Conservation (phyloP, 2,329 filamentous ascomycete species). For the Colletotrichum filicis region DNA sequence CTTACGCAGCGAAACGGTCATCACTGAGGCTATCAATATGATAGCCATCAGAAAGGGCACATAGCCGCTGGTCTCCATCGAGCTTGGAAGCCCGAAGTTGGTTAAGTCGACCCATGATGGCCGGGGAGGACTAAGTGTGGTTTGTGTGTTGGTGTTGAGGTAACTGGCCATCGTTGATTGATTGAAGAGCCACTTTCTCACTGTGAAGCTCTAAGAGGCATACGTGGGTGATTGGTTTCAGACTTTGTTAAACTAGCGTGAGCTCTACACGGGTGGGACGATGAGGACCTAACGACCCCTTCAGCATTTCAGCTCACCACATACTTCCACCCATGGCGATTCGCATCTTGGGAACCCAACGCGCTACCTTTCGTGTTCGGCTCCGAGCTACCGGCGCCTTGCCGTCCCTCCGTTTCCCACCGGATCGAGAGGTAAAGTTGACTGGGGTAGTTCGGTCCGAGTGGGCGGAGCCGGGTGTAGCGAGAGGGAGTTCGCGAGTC, state of each 20-base stretch:
- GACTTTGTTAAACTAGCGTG: background rate
- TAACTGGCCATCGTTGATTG: conserved; percentile 5
- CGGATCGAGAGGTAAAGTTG: background rate
- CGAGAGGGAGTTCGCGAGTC: no score
- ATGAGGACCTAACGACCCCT: background rate
- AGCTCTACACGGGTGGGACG: background rate
- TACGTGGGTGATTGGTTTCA: background rate
- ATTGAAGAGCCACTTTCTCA: background rate
- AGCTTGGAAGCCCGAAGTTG: background rate
- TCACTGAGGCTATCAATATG: background rate
- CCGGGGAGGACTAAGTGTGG: background rate
- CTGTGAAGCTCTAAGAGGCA: background rate
- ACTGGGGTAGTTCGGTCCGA: conserved; percentile 13
- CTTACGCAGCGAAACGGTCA: background rate
- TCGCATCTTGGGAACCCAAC: background rate
- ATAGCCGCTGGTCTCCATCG: background rate
- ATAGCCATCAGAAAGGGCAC: conserved; percentile 9
- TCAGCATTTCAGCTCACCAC: background rate
- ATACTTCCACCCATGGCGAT: background rate
- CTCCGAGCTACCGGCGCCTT: background rate
- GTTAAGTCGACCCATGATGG: conserved; percentile 18
- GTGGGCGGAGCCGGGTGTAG: background rate
- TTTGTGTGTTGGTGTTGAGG: conserved; percentile 1
- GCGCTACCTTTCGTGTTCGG: background rate
- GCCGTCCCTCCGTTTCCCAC: background rate